Evolutionary conservation across 2,329 filamentous ascomycete genomes (phyloP), one percentile per base, ranked within the genome.

Genomic region (Aspergillus sp.): DNA sequence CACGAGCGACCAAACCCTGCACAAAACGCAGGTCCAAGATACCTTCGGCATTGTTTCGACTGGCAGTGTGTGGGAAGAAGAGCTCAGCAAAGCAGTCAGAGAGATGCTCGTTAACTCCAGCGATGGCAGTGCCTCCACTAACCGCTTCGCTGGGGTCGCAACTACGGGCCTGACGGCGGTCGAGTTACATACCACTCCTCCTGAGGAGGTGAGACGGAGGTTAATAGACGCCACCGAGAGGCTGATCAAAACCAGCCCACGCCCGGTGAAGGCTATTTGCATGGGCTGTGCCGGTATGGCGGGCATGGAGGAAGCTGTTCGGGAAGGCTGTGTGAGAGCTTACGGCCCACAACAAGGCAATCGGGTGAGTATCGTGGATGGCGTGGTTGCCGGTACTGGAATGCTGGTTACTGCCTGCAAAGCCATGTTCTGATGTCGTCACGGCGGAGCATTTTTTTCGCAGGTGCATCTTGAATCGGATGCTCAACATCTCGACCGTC

Each of bases 251-350:
- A 76, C 76, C 11, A 73, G 65, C 8, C 51, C 60, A 6, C 52
- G 79, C 0, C 74, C 77, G 3, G 81, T 92, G 0, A 76, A 78
- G 4, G 88, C 85, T 20, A 82, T 96, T 7, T 88, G 90, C 64
- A 81, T 96, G 76, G 92, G 92, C 0, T 96, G 92, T 68, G 92
- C 89, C 2, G 92, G 91, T 0, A 96, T 96, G 92, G 86, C 87
- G 1, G 92, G 91, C 0, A 80, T 96, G 73, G 88, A 94, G 61
- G 78, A 83, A 38, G 86, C 86, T 53, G 90, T 96, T 36, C 80
- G 86, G 32, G 79, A 82, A 41, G 87, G 87, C 1, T 87, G 88
- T 33, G 64, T 81, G 0, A 83, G 88, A 52, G 77, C 82, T 46
- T 78, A 87, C 51, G 88, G 88, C 1, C 69, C 78, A n/a, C 72